phyloP scores from a whole-genome alignment of 345 rosid genomes.

The Populus deltoides region DNA sequence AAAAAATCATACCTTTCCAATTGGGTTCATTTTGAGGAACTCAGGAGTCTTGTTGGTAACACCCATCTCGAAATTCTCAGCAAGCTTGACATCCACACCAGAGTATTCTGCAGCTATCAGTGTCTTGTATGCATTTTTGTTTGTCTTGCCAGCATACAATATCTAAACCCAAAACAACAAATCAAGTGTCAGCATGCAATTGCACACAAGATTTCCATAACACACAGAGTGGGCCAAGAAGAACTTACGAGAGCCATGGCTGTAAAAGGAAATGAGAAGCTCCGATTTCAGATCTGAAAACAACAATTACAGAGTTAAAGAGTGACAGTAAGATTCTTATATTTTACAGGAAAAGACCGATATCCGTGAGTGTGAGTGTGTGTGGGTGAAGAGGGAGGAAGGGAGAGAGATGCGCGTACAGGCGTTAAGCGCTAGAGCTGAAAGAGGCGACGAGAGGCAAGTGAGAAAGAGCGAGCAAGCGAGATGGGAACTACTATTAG shows the following conservation, averaged over 20 bases:
- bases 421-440: neutral
- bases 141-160: slow-evolving; percentile 48
- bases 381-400: neutral
- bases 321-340: neutral
- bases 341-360: neutral
- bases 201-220: too few species aligned
- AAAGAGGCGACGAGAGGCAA: neutral
- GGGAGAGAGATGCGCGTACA: neutral
- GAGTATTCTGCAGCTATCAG: slow-evolving; percentile 79
- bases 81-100: slow-evolving; percentile 62
- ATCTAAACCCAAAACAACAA: slow-evolving; percentile 35
- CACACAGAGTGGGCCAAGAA: neutral
- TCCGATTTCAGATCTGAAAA: slow-evolving; percentile 52
- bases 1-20: slow-evolving; percentile 61
- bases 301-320: neutral
- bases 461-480: neutral
- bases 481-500: neutral
- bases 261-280: slow-evolving; percentile 33
- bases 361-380: too few species aligned
- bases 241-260: slow-evolving; percentile 76
- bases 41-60: slow-evolving; percentile 78
- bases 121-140: slow-evolving; percentile 64
- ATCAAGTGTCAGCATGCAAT: neutral
- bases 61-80: slow-evolving; percentile 68
- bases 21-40: slow-evolving; percentile 84